Evolutionary conservation across 2,329 filamentous ascomycete genomes (phyloP), one percentile per base, ranked within the genome.

Genomic region (Berkeleyomyces basicola): DNA sequence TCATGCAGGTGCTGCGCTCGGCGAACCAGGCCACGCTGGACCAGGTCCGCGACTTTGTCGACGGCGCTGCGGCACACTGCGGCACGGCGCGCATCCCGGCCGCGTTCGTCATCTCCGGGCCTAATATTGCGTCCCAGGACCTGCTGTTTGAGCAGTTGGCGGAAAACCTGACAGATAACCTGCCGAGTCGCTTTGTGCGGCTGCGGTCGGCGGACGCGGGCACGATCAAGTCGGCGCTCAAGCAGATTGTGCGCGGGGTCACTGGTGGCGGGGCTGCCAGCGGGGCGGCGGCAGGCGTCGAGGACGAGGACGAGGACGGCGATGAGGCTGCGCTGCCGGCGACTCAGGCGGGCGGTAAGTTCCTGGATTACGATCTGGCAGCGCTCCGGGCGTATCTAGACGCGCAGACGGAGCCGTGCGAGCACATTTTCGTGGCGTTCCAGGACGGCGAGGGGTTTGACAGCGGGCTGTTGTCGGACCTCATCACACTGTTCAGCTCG

Each of bases 401-500:
- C 77, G 7, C 78, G 79, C 44, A 55, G 31, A 16, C 43, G 23
- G 39, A 71, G 73, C 44, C 49, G 11, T 79, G 78, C 39, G 73
- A 79, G 47, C 82, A 83, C 67, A 79, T 92, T 7, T 79, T 89
- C 60, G 76, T 95, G 58, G 83, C 86, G 0, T 83, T 93, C 64
- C 85, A 90, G 70, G 88, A 93, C 69, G 90, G 87, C 66, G 89
- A 93, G 72, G 88, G 85, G 0, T 91, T 93, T 69, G 88, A 91
- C 67, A 82, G 82, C 57, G 75, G 75, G 39, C 72, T 93, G n/a
- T 74, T 95, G 10, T 84, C 83, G 1, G 87, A 92, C 64, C 70
- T 90, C 43, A 79, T 92, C 55, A 77, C 79, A 44, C 77, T 91
- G 4, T 78, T 92, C 65, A 75, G 73, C 63, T 77, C 77, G 3